These are phyloP conservation scores for Penicillium bovifimosum DNA, from an alignment of 495 filamentous ascomycete species.

Conservation along the genomic window DNA sequence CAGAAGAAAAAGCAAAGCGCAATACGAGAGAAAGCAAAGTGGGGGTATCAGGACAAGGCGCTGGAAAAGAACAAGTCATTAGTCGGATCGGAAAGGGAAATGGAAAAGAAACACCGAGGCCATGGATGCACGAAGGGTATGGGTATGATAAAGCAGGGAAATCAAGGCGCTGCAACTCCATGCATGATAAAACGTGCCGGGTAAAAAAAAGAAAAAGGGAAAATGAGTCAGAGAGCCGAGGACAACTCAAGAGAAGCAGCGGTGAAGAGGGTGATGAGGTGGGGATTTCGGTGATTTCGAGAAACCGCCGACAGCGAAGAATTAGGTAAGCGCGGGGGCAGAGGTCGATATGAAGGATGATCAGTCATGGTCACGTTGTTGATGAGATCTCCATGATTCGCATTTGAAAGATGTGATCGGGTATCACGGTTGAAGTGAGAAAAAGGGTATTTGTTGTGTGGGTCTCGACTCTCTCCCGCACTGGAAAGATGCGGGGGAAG, in stretches of 20 bases:
- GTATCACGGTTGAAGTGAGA: conserved; percentile 17
- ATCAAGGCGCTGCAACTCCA: conserved; percentile 11
- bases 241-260: conserved; percentile 15
- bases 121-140: conserved; percentile 18
- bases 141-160: conserved; percentile 12
- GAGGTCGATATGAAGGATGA: conserved; percentile 2
- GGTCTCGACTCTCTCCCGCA: neutral
- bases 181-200: neutral
- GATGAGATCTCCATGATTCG: conserved; percentile 10
- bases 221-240: conserved; percentile 18
- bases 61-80: neutral
- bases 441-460: conserved; percentile 4
- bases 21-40: conserved; percentile 1
- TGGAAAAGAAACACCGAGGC: conserved; percentile 20
- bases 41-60: conserved; percentile 19
- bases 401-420: neutral
- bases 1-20: neutral
- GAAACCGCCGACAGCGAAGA: conserved; percentile 25
- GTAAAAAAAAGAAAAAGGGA: neutral
- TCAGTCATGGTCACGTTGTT: conserved; percentile 1
- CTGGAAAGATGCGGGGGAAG: conserved; percentile 1
- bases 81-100: neutral
- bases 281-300: conserved; percentile 18
- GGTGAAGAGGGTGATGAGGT: conserved; percentile 12
- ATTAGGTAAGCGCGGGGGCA: conserved; percentile 31